Evolutionary conservation across 768 basidiomycete species (phyloP), one percentile per base, ranked within the genome.

Genomic region (Rhodosporidiobolus odoratus): DNA sequence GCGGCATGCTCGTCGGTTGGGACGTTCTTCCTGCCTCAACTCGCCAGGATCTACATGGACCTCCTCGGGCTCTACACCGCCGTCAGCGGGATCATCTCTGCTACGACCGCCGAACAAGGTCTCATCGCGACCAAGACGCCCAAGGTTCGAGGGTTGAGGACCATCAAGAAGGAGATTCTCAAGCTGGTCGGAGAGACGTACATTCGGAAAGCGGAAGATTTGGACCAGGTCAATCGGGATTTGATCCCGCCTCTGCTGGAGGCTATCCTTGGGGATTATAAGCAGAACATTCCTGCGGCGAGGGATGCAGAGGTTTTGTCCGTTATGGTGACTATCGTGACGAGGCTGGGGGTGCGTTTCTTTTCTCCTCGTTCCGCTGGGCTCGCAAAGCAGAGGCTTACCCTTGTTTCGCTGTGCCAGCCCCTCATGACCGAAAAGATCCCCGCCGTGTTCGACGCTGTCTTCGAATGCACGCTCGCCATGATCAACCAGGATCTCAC

Each of bases 401-500:
- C 41, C 27, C 41, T 21, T 38, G 57, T 63, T 62, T 45, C 19
- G 40, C 12, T 2, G 30, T 15, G 6, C 50, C 76, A 98, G 93
- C 81, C 84, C 32, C 84, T 93, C 52, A 84, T 97, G 63, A 95
- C 90, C 16, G 90, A 92, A 9, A 93, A 97, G 86, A 89, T 98
- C 25, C 90, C 91, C 4, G 89, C 95, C 15, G 90, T 96, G 68
- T 84, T 99, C 59, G 95, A 98, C 77, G 93, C 95, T 16, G 91
- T 98, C 58, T 98, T 99, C 78, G 94, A 97, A 80, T 90, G 91
- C 53, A 99, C 96, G 7, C 82, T 99, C 68, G 89, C 87, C 76
- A 99, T 98, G 96, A 99, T 99, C 79, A 98, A 97, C 80, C 91
- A 96, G 69, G 95, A 99, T 83, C 95, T 98, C 75, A 83, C 94